A percentile compares a stretch with the other conserved stretches of the same genome.
These are phyloP conservation scores for Akanthomyces uredinophilus DNA, from an alignment of 2,329 filamentous ascomycete species.

Conservation along the genomic window DNA sequence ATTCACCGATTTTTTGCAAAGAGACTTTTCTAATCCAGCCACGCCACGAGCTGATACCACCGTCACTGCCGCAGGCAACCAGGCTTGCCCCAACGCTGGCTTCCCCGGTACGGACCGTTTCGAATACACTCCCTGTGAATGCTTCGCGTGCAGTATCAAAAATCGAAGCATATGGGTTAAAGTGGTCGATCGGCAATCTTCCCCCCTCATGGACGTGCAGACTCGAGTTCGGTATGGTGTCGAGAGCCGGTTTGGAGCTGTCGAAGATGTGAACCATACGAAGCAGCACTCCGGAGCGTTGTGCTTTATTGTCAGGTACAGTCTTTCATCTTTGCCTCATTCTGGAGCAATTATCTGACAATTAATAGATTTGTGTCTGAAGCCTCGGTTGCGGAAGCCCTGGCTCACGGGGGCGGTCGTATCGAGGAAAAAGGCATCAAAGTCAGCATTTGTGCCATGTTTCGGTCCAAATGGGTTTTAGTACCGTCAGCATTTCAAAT, in stretches of 20 bases:
- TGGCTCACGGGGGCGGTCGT: conserved; percentile 20
- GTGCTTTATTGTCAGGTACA: conserved; percentile 27
- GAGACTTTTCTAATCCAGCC: neutral
- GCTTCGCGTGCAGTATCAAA: conserved; percentile 23
- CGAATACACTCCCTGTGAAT: conserved; percentile 27
- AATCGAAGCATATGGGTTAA: conserved; percentile 29
- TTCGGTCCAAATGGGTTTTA: conserved; percentile 30
- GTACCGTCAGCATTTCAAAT: conserved; percentile 4
- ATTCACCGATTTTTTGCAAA: neutral
- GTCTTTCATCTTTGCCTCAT: neutral
- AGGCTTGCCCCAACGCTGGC: conserved; percentile 2
- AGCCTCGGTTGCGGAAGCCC: conserved; percentile 16
- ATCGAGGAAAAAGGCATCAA: conserved; percentile 25
- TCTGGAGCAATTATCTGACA: neutral
- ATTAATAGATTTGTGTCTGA: conserved; percentile 20
- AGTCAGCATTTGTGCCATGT: conserved; percentile 23
- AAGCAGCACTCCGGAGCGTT: neutral
- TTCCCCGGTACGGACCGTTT: neutral
- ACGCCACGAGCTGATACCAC: neutral
- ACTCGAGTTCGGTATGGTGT: conserved; percentile 28
- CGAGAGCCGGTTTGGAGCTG: conserved; percentile 23
- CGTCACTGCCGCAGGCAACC: neutral
- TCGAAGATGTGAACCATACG: conserved; percentile 25
- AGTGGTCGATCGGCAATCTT: conserved; percentile 20
- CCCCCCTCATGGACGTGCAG: conserved; percentile 21